Evolutionary conservation across 2,329 filamentous ascomycete genomes (phyloP).

Genomic region (Metarhizium humberi): DNA sequence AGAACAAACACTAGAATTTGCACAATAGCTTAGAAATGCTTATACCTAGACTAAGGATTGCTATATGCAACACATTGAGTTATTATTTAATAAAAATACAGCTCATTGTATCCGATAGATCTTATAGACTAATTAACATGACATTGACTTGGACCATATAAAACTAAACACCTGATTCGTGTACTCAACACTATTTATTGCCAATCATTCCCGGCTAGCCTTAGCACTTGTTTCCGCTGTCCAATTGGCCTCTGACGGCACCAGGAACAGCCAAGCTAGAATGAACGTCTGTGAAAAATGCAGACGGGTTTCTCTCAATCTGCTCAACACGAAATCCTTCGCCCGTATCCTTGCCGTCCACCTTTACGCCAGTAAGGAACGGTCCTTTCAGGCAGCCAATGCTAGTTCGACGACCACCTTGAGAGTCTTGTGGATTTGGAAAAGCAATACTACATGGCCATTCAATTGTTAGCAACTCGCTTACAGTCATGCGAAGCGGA

Average conservation of each 20-base stretch:
- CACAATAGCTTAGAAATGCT: too few relatives aligned
- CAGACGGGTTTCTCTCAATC: slow-evolving; percentile 39
- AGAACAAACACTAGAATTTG: too few relatives aligned
- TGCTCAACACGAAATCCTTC: slow-evolving; percentile 36
- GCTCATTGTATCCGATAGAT: too few relatives aligned
- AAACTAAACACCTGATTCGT: too few relatives aligned
- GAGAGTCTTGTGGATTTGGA: slow-evolving; percentile 32
- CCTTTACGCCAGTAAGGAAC: slow-evolving; percentile 22
- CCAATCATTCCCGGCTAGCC: too few relatives aligned
- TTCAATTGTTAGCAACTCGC: too few relatives aligned
- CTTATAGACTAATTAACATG: too few relatives aligned
- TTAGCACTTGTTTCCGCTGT: slow-evolving; percentile 32
- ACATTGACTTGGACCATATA: too few relatives aligned
- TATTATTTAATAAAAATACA: too few relatives aligned
- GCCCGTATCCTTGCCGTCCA: slow-evolving; percentile 22
- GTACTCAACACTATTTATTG: too few relatives aligned
- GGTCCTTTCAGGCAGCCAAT: slow-evolving; percentile 32
- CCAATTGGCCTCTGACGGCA: slow-evolving; percentile 40
- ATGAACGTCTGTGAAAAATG: slow-evolving; percentile 46
- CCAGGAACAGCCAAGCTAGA: slow-evolving; percentile 37
- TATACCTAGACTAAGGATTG: too few relatives aligned
- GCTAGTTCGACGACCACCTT: slow-evolving; percentile 24
- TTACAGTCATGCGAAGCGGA: not conserved
- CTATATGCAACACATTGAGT: too few relatives aligned
- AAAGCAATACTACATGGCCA: slow-evolving; percentile 29